These are phyloP conservation scores for Paramecium primaurelia DNA, from an alignment of 73 alveolate species.

Conservation along the genomic window DNA sequence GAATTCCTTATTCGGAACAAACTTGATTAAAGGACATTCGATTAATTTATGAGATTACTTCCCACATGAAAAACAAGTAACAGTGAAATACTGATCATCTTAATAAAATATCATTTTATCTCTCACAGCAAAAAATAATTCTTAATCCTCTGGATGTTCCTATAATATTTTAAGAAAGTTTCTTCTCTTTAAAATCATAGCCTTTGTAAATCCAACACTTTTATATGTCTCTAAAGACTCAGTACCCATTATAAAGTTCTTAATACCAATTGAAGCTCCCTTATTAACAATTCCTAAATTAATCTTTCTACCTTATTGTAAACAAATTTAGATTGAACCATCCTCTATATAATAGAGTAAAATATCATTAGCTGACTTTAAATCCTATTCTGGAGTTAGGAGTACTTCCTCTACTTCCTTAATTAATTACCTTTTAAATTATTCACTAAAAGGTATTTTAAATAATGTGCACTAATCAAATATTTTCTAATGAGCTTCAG, in stretches of 20 bases:
- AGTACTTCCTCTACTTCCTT: not conserved
- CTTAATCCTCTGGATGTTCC: constrained; percentile 31
- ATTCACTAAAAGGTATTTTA: constrained; percentile 28
- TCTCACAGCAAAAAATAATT: constrained; percentile 21
- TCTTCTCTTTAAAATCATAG: not conserved
- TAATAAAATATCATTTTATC: constrained; percentile 31
- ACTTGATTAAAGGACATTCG: constrained; percentile 38
- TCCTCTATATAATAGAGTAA: constrained; percentile 39
- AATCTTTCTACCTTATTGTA: not conserved
- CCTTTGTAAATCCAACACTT: constrained; percentile 50
- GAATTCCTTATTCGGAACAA: constrained; percentile 25
- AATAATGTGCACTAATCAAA: constrained; percentile 29
- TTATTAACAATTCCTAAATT: not conserved
- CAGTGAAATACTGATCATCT: not conserved
- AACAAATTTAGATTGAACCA: not conserved
- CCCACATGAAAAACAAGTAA: constrained; percentile 16
- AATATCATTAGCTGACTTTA: not conserved
- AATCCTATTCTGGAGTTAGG: constrained; percentile 25
- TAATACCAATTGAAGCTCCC: not conserved
- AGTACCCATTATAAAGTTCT: constrained; percentile 11
- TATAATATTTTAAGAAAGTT: not conserved
- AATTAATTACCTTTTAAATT: not conserved
- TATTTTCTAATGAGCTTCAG: constrained; percentile 44
- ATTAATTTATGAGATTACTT: not conserved
- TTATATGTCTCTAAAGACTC: not conserved